Evolutionary conservation across 345 rosid species (phyloP), one percentile per base, ranked within the genome.

Genomic region (Salix exigua): DNA sequence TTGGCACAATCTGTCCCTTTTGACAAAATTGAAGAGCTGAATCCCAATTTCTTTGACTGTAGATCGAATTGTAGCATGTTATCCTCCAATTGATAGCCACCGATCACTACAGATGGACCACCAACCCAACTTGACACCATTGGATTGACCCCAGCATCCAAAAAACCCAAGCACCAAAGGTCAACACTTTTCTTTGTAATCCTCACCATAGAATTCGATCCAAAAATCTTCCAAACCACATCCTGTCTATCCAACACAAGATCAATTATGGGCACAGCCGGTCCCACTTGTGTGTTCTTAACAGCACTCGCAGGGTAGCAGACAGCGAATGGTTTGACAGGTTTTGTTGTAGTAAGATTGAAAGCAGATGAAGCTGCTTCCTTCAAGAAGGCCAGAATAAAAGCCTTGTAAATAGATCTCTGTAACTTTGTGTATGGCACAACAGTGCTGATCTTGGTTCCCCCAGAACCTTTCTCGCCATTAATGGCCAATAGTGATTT

Each of bases 371-470:
- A 50, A 40, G 44, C 44, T 40, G 46, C 46, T 53, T 40, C 61
- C 28, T 68, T 67, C 12, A 5, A 53, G 21, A 74, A 82, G 0
- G 55, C 75, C 23, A 21, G 17, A 13, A 70, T 38, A 6, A 85
- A 14, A 35, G 82, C 76, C 42, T 80, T 78, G 82, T 80, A 82
- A 0, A 85, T 80, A 4, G 80, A 78, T 14, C 65, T 66, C 16
- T 85, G 51, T 69, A 82, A 16, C 10, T 71, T 69, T 0, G 86
- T 85, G 75, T 78, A 85, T 33, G 82, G 86, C 71, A 61, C 68
- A 14, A 66, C 37, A 1, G 84, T 85, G 38, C 81, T 25, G 40
- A 85, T 26, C 80, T 72, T 80, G 50, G 86, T 80, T 18, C 75
- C 77, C 2, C 81, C 81, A 33, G 10, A 21, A 14, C 81, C 53